Conservation (phyloP, 768 basidiomycete species). For the Phanerochaete carnosa region DNA sequence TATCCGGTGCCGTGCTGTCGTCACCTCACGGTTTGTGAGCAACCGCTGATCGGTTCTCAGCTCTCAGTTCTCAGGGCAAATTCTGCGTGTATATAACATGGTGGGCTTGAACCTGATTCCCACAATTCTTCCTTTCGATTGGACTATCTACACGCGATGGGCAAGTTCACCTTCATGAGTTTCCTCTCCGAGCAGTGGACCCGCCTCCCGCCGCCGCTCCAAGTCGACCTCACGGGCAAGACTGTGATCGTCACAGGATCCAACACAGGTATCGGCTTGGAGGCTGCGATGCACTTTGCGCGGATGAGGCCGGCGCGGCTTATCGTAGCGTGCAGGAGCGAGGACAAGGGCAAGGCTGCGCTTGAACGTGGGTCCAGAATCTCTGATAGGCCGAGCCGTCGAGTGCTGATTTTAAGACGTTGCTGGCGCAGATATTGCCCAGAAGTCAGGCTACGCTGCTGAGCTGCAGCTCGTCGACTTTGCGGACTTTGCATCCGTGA, state of each 20-base stretch:
- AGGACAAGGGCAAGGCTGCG: conserved; percentile 35
- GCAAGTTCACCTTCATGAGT: conserved; percentile 1
- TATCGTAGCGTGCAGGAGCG: conserved; percentile 36
- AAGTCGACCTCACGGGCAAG: conserved; percentile 39
- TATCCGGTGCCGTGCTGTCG: too few relatives aligned
- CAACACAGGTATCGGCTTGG: conserved; percentile 49
- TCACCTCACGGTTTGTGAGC: too few relatives aligned
- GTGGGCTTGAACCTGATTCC: background rate
- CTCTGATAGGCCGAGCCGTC: background rate
- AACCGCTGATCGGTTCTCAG: too few relatives aligned
- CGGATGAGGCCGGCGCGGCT: conserved; percentile 39
- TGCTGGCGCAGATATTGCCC: conserved; percentile 27
- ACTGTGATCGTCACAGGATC: conserved; percentile 50
- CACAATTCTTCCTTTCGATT: background rate
- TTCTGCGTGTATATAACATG: background rate
- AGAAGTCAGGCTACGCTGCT: conserved; percentile 9
- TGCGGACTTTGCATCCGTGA: conserved; percentile 21
- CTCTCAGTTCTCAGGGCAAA: too few relatives aligned
- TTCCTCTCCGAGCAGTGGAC: conserved; percentile 10
- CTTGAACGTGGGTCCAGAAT: conserved; percentile 27
- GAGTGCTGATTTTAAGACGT: background rate
- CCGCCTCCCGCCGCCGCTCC: conserved; percentile 20
- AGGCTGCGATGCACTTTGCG: conserved; percentile 44
- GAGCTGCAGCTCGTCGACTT: conserved; percentile 27
- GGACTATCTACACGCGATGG: background rate